Evolutionary conservation across 1,284 basidiomycete species (phyloP), one percentile per base, ranked within the genome.

Genomic region (Papiliotrema terrestris): DNA sequence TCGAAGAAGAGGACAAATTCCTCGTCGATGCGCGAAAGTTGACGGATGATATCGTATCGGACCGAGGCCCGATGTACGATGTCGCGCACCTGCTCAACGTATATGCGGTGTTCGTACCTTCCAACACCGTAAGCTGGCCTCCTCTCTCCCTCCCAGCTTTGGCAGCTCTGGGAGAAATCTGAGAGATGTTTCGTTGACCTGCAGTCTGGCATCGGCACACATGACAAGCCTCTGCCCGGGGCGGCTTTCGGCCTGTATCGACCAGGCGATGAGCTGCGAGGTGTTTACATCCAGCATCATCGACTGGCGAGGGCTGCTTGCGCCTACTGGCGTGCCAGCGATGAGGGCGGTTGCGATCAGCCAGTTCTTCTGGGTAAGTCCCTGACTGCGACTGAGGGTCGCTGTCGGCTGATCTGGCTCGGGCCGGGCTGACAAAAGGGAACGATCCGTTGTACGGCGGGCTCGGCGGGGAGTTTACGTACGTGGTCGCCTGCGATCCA

Each of bases 391-490:
- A 2, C 9, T 53, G 14, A n/a, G 38, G 44, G n/a, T n/a, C n/a
- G n/a, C n/a, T n/a, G n/a, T n/a, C n/a, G n/a, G n/a, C n/a, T n/a
- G n/a, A n/a, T n/a, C n/a, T n/a, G n/a, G 23, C 19, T 47, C 39
- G 35, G 9, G 39, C 53, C 22, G 45, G 39, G n/a, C 35, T 50
- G 45, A 25, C 8, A 32, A 19, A 44, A 88, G 87, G 86, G 13
- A 91, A 91, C 64, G 88, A 90, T 69, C 85, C 86, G 8, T 73
- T 87, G 3, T 91, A 91, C 61, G 89, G 89, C 57, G 89, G 89
- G 5, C 78, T 91, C 14, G 89, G 89, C 5, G 89, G 89, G 8
- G 83, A 86, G 62, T 90, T 89, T 69, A 89, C 87, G 87, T 89
- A 74, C 68, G 86, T 77, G 9, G n/a, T 8, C 4, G 23, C 11